Conservation (phyloP, 1,139 yeast genomes). For the Hemisphaericaspora lyxosophila region DNA sequence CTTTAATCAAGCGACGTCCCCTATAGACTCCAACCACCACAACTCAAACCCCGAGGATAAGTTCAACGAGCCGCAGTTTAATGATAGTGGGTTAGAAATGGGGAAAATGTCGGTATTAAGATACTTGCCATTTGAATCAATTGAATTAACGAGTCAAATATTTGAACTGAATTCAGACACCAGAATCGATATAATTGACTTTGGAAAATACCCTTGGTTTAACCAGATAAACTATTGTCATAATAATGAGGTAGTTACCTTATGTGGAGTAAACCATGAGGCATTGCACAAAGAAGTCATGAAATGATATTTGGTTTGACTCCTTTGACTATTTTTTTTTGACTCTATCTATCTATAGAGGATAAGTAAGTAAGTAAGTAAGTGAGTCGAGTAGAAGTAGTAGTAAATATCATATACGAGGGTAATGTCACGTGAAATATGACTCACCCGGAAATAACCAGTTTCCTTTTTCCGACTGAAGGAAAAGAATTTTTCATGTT, state of each 20-base stretch:
- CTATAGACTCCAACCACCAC: too few relatives aligned
- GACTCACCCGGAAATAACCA: neutral
- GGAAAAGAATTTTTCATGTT: too few relatives aligned
- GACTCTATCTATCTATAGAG: too few relatives aligned
- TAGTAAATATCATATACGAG: neutral
- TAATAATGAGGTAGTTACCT: conserved; percentile 1
- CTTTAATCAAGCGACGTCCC: conserved; percentile 5
- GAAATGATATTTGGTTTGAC: too few relatives aligned
- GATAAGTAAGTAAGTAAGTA: too few relatives aligned
- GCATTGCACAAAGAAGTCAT: neutral
- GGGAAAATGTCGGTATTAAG: conserved; percentile 10
- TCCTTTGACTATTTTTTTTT: conserved; percentile 1
- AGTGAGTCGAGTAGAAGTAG: too few relatives aligned
- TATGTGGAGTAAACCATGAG: conserved; percentile 18
- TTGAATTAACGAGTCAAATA: conserved; percentile 16
- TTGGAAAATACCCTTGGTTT: conserved; percentile 19
- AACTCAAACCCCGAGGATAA: too few relatives aligned
- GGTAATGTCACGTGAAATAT: neutral
- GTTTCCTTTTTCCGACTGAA: too few relatives aligned
- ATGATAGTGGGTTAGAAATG: conserved; percentile 7
- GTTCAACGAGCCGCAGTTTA: conserved; percentile 6
- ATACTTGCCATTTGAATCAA: conserved; percentile 10
- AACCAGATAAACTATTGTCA: conserved; percentile 12
- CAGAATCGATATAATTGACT: conserved; percentile 16
- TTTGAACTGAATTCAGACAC: conserved; percentile 18